Evolutionary conservation across 768 basidiomycete genomes (phyloP).

Genomic region (Lentinula raphanica): DNA sequence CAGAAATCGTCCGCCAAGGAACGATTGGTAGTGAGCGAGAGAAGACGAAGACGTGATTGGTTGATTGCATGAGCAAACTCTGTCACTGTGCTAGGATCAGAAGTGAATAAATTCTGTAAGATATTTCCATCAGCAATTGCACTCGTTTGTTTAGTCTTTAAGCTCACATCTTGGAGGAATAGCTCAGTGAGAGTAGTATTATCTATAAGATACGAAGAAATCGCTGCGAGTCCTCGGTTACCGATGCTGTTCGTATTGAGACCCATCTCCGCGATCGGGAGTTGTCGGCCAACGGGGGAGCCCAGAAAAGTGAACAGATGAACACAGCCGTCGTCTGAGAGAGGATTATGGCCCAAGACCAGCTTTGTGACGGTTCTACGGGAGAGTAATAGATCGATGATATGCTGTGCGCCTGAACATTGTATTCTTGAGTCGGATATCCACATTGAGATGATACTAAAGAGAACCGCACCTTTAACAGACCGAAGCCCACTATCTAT

Average conservation of each 20-base stretch:
- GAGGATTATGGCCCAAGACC: slow-evolving; percentile 48
- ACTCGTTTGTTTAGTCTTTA: background rate
- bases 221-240: slow-evolving; percentile 48
- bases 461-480: slow-evolving; percentile 16
- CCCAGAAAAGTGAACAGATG: slow-evolving; percentile 49
- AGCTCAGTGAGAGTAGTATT: slow-evolving; percentile 44
- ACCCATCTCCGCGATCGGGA: slow-evolving; percentile 48
- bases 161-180: slow-evolving; percentile 54
- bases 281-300: slow-evolving; percentile 40
- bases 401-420: slow-evolving; percentile 42
- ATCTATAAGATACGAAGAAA: slow-evolving; percentile 43
- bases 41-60: slow-evolving; percentile 42
- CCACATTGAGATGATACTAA: background rate
- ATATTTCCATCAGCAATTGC: slow-evolving; percentile 18
- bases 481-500: slow-evolving; percentile 22
- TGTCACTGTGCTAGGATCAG: slow-evolving; percentile 27
- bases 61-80: slow-evolving; percentile 49
- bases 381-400: slow-evolving; percentile 41
- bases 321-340: slow-evolving; percentile 54
- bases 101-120: slow-evolving; percentile 36
- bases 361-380: slow-evolving; percentile 48
- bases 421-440: background rate
- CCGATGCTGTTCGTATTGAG: slow-evolving; percentile 56
- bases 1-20: slow-evolving; percentile 48
- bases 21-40: slow-evolving; percentile 48